phyloP scores from a whole-genome alignment of 2,329 filamentous ascomycete genomes.

The Sphaerulina vaccinii region DNA sequence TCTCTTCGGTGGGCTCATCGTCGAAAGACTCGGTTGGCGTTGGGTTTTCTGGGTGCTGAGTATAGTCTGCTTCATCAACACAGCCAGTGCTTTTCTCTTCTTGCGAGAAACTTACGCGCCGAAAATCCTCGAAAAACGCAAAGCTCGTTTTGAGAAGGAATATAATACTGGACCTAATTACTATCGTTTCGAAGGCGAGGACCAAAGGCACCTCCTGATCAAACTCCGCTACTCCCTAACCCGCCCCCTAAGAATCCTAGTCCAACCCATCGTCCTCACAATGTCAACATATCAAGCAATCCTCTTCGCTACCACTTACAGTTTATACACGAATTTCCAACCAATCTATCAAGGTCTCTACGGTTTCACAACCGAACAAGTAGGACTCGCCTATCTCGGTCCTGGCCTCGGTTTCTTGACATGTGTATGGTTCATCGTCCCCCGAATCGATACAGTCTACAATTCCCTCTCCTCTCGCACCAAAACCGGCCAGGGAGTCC shows the following conservation, averaged over 20 bases:
- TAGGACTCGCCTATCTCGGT: slow-evolving; percentile 48
- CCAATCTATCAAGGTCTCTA: slow-evolving; percentile 46
- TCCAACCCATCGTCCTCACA: slow-evolving; percentile 48
- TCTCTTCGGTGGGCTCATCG: slow-evolving; percentile 46
- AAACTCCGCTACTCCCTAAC: slow-evolving; percentile 42
- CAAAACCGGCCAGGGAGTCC: slow-evolving; percentile 42
- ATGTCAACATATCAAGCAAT: slow-evolving; percentile 50
- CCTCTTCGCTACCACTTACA: slow-evolving; percentile 50
- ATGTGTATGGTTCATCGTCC: slow-evolving; percentile 48
- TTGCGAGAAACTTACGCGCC: slow-evolving; percentile 48
- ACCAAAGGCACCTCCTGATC: slow-evolving; percentile 38
- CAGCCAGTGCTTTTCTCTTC: slow-evolving; percentile 44
- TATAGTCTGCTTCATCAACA: slow-evolving; percentile 45
- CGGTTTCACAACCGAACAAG: slow-evolving; percentile 48
- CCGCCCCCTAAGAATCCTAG: slow-evolving; percentile 45
- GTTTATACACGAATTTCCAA: slow-evolving; percentile 51
- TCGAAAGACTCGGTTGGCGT: slow-evolving; percentile 47
- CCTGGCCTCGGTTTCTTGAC: slow-evolving; percentile 47
- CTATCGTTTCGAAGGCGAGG: slow-evolving; percentile 47
- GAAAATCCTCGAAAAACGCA: slow-evolving; percentile 40
- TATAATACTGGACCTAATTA: slow-evolving; percentile 39
- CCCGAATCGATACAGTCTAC: slow-evolving; percentile 50
- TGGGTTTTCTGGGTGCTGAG: slow-evolving; percentile 52
- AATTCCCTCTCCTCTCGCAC: slow-evolving; percentile 42
- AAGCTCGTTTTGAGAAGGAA: slow-evolving; percentile 37